Conservation (phyloP, 331 rosid species). For the Phaseolus coccineus region DNA sequence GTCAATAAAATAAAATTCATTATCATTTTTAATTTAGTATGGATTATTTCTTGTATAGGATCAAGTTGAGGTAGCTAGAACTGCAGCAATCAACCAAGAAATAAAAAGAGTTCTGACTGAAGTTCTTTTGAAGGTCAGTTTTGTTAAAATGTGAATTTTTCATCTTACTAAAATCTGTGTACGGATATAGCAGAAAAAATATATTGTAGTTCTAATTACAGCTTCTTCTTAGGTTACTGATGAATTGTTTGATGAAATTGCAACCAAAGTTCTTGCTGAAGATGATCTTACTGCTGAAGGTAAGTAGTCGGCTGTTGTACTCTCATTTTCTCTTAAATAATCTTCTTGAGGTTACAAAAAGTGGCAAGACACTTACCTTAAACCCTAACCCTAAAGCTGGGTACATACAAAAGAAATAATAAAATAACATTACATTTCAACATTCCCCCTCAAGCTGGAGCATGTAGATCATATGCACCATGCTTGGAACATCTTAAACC, state of each 20-base stretch:
- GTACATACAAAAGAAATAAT: no score
- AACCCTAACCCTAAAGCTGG: no score
- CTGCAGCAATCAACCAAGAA: slow-evolving; percentile 90
- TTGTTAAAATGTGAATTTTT: slow-evolving; percentile 32
- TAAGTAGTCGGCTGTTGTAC: slow-evolving; percentile 38
- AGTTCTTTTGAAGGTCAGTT: slow-evolving; percentile 84
- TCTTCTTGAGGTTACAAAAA: no score
- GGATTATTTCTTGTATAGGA: slow-evolving; percentile 56
- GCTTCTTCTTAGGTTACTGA: slow-evolving; percentile 81
- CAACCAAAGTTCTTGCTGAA: slow-evolving; percentile 84
- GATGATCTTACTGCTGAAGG: slow-evolving; percentile 78
- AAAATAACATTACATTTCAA: no score
- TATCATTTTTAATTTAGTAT: slow-evolving; percentile 34
- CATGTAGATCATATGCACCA: no score
- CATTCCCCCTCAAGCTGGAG: no score
- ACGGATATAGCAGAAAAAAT: slow-evolving; percentile 13
- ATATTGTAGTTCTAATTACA: slow-evolving; percentile 43
- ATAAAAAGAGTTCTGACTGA: slow-evolving; percentile 91
- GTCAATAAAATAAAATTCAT: slow-evolving; percentile 24
- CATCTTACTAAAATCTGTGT: slow-evolving; percentile 21
- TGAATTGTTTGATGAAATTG: slow-evolving; percentile 95
- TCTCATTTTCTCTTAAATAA: slow-evolving; percentile 1
- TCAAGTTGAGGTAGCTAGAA: slow-evolving; percentile 74
- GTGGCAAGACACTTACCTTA: no score
- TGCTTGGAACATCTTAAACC: no score